These are phyloP conservation scores for Wickerhamomyces sp. DNA, from an alignment of 1,139 yeast genomes.

Conservation along the genomic window DNA sequence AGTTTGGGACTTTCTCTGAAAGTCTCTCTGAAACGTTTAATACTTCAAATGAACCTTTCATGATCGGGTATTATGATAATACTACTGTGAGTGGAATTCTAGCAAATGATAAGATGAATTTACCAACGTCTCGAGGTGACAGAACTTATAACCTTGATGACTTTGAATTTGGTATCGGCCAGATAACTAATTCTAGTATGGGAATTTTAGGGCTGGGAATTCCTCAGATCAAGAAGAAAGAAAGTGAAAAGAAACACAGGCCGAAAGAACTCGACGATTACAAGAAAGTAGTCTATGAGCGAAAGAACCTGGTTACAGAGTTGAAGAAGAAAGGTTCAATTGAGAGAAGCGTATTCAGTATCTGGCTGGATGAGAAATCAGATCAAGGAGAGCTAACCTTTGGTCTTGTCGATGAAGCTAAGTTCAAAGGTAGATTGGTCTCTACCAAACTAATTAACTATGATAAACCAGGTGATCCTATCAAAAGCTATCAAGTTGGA, in stretches of 20 bases:
- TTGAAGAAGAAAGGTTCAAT: constrained; percentile 46
- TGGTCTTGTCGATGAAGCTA: constrained; percentile 53
- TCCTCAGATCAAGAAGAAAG: constrained; percentile 20
- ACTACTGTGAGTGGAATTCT: constrained; percentile 56
- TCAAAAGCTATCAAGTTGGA: constrained; percentile 10
- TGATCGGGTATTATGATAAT: constrained; percentile 33
- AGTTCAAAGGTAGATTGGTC: constrained; percentile 41
- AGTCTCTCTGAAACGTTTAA: constrained; percentile 34
- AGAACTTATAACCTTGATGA: constrained; percentile 34
- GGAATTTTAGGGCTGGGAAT: constrained; percentile 52
- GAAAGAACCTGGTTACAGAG: constrained; percentile 51
- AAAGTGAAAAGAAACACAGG: background rate
- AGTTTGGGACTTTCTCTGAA: constrained; percentile 39
- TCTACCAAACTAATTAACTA: constrained; percentile 41
- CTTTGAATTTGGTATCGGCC: constrained; percentile 49
- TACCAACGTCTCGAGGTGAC: constrained; percentile 25
- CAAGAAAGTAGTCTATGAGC: constrained; percentile 22
- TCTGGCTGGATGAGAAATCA: constrained; percentile 40
- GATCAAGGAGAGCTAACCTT: constrained; percentile 43
- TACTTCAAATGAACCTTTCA: constrained; percentile 6
- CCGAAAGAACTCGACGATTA: background rate
- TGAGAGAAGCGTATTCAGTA: constrained; percentile 45
- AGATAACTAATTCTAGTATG: constrained; percentile 44
- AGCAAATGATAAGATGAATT: constrained; percentile 47
- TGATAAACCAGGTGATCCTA: constrained; percentile 22